Base-by-base conservation (phyloP, 805 yeast genomes). In the Saccharomycopsis babjevae region DNA sequence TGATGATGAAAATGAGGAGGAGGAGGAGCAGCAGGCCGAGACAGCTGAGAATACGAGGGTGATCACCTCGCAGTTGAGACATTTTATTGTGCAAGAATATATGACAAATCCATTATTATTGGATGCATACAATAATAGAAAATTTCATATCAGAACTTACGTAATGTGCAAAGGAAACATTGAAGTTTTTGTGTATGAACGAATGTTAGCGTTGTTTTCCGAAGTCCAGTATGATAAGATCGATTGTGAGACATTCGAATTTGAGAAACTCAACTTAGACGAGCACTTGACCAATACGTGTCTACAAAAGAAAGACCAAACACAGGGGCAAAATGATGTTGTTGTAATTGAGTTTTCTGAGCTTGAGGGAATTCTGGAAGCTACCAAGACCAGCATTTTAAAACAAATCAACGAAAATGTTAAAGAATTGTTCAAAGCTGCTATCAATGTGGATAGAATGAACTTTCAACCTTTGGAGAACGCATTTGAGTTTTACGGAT, bases 271-370 rank as follows among this genome's bases (percentile, higher is more conserved):
- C 0, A 75, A 78, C 39, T 78, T 89, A 72, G 77, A 76, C 1
- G 90, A 94, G 1, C 99, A 94, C 70, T 77, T 94, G 65, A 94
- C 99, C 16, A 94, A 94, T 69, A 94, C 99, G 0, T 94, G 99
- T 74, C 73, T 91, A 40, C 98, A 93, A 72, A 82, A 80, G 79
- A 75, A 72, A 39, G 69, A 5, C 74, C 79, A 13, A 67, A 75
- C 56, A 62, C 66, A 28, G 69, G 69, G 55, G 67, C 72, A 28
- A 69, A 74, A 46, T 1, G 32, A 46, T 7, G 32, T 28, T 20
- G 52, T 46, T 3, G 97, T 92, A 36, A 83, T 80, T 39, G 86
- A 85, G 64, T 85, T 92, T 66, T 81, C 83, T 74, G 70, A 77
- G 1, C 73, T 89, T 50, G 63, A 70, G 56, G 64, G 60, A 5